Evolutionary conservation across 345 rosid species (phyloP).

Genomic region (Rhodamnia argentea): DNA sequence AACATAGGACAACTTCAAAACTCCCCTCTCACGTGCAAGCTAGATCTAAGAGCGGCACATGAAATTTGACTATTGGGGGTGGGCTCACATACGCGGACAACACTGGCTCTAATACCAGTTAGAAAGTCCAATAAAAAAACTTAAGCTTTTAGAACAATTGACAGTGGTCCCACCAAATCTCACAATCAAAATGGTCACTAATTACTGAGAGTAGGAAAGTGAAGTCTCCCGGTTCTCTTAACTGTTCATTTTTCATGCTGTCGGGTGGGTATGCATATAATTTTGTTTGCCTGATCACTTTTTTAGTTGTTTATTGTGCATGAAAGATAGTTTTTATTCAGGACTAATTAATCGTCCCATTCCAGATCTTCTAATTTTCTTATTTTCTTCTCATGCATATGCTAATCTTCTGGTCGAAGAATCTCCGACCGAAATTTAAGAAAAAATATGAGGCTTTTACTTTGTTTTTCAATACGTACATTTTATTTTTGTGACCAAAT

Average conservation of each 20-base stretch:
- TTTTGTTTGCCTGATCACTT: neutral
- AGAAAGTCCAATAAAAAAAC: no score
- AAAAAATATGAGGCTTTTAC: neutral
- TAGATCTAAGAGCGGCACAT: no score
- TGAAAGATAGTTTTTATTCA: neutral
- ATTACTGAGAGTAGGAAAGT: neutral
- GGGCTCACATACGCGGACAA: no score
- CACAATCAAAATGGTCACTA: neutral
- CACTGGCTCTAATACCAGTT: no score
- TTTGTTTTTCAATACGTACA: neutral
- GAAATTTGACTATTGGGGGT: no score
- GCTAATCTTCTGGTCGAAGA: no score
- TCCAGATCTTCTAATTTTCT: neutral
- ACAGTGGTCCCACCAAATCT: no score
- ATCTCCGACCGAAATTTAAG: neutral
- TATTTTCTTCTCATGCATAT: neutral
- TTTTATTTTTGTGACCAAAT: neutral
- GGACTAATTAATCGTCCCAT: neutral
- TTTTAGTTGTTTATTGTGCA: neutral
- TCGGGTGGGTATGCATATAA: neutral
- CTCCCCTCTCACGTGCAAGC: no score
- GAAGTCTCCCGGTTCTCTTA: neutral
- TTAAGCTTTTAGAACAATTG: no score
- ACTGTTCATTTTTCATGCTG: neutral
- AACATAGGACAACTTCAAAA: no score